phyloP scores from a whole-genome alignment of 257 asterid species.

The Scutellaria baicalensis region DNA sequence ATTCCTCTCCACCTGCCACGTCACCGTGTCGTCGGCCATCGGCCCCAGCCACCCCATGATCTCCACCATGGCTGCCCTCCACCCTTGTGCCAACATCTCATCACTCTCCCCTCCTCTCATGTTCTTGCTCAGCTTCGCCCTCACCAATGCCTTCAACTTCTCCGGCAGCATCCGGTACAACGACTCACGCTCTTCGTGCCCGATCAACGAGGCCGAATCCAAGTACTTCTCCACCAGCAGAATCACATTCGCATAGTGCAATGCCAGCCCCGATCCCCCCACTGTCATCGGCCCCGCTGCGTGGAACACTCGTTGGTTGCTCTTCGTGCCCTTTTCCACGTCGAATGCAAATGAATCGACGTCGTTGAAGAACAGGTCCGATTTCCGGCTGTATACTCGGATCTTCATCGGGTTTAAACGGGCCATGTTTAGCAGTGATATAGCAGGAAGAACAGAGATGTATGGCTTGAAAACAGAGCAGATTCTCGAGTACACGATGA shows the following conservation, averaged over 20 bases:
- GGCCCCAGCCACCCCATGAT: constrained; percentile 76
- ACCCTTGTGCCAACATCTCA: constrained; percentile 52
- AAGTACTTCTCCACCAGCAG: constrained; percentile 40
- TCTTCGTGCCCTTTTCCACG: not conserved
- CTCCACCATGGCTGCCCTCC: constrained; percentile 64
- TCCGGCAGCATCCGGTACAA: constrained; percentile 72
- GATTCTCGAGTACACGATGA: constrained; percentile 40
- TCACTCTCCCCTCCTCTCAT: constrained; percentile 38
- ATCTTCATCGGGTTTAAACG: constrained; percentile 31
- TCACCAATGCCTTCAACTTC: constrained; percentile 43
- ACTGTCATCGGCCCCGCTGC: constrained; percentile 59
- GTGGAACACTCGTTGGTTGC: constrained; percentile 49
- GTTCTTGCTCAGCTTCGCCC: constrained; percentile 58
- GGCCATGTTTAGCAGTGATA: constrained; percentile 2
- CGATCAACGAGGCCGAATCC: constrained; percentile 22
- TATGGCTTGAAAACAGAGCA: constrained; percentile 41
- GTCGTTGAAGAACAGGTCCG: constrained; percentile 16
- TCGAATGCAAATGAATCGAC: not conserved
- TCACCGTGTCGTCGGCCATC: constrained; percentile 55
- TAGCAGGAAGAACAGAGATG: constrained; percentile 8
- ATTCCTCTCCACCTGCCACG: constrained; percentile 70
- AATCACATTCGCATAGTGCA: constrained; percentile 66
- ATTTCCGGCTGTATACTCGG: constrained; percentile 43
- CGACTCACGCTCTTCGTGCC: constrained; percentile 29
- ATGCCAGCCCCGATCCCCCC: constrained; percentile 77